A percentile compares a stretch with the other conserved stretches of the same genome.
Conservation (phyloP, 192 early-diverging fungal species). For the Diversispora epigaea region DNA sequence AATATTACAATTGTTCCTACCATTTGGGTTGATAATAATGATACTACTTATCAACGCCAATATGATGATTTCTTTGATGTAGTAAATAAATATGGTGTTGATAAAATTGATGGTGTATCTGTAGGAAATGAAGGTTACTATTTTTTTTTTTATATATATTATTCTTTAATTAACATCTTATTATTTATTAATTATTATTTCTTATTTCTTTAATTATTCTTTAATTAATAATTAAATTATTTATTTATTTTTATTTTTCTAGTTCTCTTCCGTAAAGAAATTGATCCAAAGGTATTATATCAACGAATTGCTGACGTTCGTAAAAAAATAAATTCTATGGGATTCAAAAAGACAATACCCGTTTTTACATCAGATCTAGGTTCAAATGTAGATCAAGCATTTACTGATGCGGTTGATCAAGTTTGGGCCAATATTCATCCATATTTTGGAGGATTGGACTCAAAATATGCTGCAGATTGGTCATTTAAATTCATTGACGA, state of each 20-base stretch:
- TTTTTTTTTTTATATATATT: too few species aligned
- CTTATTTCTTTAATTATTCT: conserved; percentile 15
- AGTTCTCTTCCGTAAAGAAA: conserved; percentile 45
- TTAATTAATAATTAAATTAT: too few species aligned
- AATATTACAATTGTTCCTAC: conserved; percentile 63
- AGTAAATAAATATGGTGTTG: conserved; percentile 38
- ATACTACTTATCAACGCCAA: conserved; percentile 41
- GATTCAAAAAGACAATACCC: conserved; percentile 31
- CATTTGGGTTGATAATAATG: conserved; percentile 63
- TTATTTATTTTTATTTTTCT: conserved; percentile 16
- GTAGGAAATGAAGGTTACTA: conserved; percentile 46
- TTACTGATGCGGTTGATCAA: conserved; percentile 56
- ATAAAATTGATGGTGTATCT: conserved; percentile 45
- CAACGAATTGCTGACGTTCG: conserved; percentile 32
- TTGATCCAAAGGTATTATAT: conserved; percentile 15
- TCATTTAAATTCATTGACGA: conserved; percentile 53
- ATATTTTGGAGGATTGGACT: conserved; percentile 61
- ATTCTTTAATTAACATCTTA: too few species aligned
- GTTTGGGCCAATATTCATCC: conserved; percentile 68
- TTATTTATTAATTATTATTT: too few species aligned
- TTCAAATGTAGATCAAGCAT: conserved; percentile 36
- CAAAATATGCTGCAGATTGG: conserved; percentile 50
- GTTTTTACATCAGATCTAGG: conserved; percentile 45
- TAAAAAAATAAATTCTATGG: conserved; percentile 23
- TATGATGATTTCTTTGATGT: conserved; percentile 39